These are phyloP conservation scores for Diaporthe vexans DNA, from an alignment of 2,329 filamentous ascomycete genomes.

Conservation along the genomic window DNA sequence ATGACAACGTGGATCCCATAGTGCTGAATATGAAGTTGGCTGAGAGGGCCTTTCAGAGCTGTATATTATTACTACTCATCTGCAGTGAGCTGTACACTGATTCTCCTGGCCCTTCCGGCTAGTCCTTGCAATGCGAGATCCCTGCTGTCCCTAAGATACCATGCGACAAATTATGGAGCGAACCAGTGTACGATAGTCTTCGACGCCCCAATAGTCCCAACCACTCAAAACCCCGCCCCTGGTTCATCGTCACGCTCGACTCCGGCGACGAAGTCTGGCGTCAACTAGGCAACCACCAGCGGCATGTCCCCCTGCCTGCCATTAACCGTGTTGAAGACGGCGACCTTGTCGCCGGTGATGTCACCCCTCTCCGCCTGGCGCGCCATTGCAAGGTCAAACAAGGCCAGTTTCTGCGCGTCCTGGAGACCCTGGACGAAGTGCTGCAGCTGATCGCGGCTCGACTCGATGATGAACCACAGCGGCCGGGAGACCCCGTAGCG, in stretches of 20 bases:
- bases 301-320: not conserved
- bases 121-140: not conserved
- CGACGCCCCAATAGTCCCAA: not conserved
- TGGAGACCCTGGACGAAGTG: not conserved
- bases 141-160: too few relatives aligned
- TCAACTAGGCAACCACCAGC: not conserved
- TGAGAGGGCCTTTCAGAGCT: not conserved
- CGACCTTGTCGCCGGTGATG: not conserved
- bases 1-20: slow-evolving; percentile 52
- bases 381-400: not conserved
- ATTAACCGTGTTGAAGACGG: slow-evolving; percentile 6
- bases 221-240: not conserved
- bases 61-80: not conserved
- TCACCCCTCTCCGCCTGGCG: slow-evolving; percentile 6
- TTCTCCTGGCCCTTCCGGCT: too few relatives aligned
- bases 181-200: not conserved
- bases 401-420: not conserved
- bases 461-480: not conserved
- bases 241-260: not conserved
- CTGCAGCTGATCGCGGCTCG: not conserved
- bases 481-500: not conserved
- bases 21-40: too few relatives aligned
- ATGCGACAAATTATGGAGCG: not conserved
- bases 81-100: not conserved
- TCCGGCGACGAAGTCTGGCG: not conserved